Conservation (phyloP, 345 rosid genomes). For the Theobroma cacao region DNA sequence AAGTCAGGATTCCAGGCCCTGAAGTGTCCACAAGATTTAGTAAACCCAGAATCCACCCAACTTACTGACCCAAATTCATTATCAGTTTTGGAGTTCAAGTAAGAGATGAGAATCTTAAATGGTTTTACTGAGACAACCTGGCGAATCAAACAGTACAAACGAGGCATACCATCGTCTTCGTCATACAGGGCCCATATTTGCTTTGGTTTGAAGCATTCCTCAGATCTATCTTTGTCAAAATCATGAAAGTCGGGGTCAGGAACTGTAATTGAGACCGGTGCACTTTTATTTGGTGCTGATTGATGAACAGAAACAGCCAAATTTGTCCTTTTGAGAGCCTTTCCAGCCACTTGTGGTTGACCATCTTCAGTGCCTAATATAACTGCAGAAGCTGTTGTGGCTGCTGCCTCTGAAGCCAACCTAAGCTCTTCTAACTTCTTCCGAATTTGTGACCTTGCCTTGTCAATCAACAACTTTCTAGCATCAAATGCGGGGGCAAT, state of each 20-base stretch:
- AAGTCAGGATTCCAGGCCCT: slow-evolving; percentile 78
- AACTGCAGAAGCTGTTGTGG: slow-evolving; percentile 30
- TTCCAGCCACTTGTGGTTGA: slow-evolving; percentile 33
- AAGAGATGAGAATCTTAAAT: slow-evolving; percentile 80
- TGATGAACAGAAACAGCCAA: slow-evolving; percentile 26
- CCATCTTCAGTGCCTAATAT: slow-evolving; percentile 18
- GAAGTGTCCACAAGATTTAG: slow-evolving; percentile 97
- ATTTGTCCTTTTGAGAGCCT: slow-evolving; percentile 22
- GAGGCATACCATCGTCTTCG: slow-evolving; percentile 98
- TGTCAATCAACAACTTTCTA: slow-evolving; percentile 73
- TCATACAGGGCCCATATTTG: slow-evolving; percentile 98
- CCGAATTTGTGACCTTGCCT: slow-evolving; percentile 64
- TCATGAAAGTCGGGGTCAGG: slow-evolving; percentile 98
- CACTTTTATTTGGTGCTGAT: slow-evolving; percentile 35
- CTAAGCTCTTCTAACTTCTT: slow-evolving; percentile 62
- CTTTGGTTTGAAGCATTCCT: slow-evolving; percentile 88
- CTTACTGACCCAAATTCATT: slow-evolving; percentile 79
- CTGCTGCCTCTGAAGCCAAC: slow-evolving; percentile 47
- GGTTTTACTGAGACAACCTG: slow-evolving; percentile 80
- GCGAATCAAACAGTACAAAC: slow-evolving; percentile 79
- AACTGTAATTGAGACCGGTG: slow-evolving; percentile 63
- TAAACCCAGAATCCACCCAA: slow-evolving; percentile 77
- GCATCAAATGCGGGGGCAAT: slow-evolving; percentile 71
- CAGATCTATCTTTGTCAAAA: slow-evolving; percentile 84
- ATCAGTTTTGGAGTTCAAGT: slow-evolving; percentile 93